phyloP scores from a whole-genome alignment of 306 rosid species.

The Hippophae tibetana region DNA sequence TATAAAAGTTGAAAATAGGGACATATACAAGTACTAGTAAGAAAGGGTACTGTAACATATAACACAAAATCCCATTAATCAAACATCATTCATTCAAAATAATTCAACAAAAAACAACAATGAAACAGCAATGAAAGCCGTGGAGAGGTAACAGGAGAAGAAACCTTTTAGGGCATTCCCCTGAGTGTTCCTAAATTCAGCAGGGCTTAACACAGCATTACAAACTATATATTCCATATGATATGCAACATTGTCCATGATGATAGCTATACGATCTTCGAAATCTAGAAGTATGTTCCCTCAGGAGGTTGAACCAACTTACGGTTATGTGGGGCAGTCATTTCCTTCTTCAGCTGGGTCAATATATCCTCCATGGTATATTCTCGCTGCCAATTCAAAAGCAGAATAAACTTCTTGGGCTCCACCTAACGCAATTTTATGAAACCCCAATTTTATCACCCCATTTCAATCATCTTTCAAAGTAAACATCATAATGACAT shows the following conservation, averaged over 20 bases:
- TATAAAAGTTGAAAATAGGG: neutral
- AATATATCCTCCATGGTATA: constrained; percentile 98
- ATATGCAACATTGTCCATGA: constrained; percentile 42
- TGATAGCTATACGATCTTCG: constrained; percentile 27
- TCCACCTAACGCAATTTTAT: constrained; percentile 61
- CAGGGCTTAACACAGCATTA: constrained; percentile 59
- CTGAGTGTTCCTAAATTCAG: constrained; percentile 47
- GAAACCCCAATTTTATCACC: constrained; percentile 2
- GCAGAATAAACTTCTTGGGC: constrained; percentile 82
- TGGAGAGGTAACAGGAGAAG: constrained; percentile 34
- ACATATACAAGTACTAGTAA: constrained; percentile 32
- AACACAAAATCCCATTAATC: constrained; percentile 49
- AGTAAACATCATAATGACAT: neutral
- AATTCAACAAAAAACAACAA: constrained; percentile 38
- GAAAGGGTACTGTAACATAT: constrained; percentile 28
- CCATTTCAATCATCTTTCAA: neutral
- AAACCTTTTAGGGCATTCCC: constrained; percentile 37
- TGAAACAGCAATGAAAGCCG: constrained; percentile 42
- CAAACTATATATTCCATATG: constrained; percentile 67
- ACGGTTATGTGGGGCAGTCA: constrained; percentile 90
- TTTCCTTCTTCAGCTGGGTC: constrained; percentile 98
- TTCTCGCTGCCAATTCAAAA: constrained; percentile 96
- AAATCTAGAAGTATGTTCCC: constrained; percentile 88
- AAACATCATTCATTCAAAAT: constrained; percentile 55
- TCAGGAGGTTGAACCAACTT: constrained; percentile 99